These are phyloP conservation scores for Colletotrichum camelliae DNA, from an alignment of 2,329 filamentous ascomycete genomes.

Conservation along the genomic window DNA sequence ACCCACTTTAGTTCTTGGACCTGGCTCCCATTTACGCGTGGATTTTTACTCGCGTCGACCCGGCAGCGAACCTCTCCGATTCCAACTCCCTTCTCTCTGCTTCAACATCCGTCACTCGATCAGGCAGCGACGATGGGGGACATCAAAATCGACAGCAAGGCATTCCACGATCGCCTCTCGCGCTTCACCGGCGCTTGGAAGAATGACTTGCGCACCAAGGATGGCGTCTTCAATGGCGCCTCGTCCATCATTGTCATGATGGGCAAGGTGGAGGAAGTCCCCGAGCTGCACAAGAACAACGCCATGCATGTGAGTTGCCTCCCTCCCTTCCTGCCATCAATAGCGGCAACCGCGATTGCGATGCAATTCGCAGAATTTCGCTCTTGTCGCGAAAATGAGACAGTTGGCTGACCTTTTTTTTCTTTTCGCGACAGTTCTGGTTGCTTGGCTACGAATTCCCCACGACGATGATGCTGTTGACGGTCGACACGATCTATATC, in stretches of 20 bases:
- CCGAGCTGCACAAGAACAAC: constrained; percentile 93
- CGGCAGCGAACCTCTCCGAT: constrained; percentile 10
- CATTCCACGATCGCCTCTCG: constrained; percentile 92
- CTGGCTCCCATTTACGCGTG: constrained; percentile 43
- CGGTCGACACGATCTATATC: constrained; percentile 84
- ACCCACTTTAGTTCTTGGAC: not conserved
- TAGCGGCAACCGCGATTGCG: not conserved
- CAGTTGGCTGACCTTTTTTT: constrained; percentile 2
- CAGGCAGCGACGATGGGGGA: constrained; percentile 65
- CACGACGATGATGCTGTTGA: constrained; percentile 92
- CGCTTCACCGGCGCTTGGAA: constrained; percentile 93
- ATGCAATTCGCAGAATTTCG: not conserved
- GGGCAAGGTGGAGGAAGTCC: constrained; percentile 91
- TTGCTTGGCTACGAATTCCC: constrained; percentile 98
- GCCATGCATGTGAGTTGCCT: constrained; percentile 81
- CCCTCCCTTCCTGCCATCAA: constrained; percentile 12
- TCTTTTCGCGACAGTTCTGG: constrained; percentile 76
- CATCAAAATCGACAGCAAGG: constrained; percentile 93
- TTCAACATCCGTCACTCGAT: constrained; percentile 23
- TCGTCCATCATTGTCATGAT: constrained; percentile 88
- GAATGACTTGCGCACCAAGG: constrained; percentile 87
- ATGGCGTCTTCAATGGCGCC: constrained; percentile 81
- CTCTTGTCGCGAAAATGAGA: not conserved
- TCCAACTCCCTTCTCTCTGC: constrained; percentile 11
- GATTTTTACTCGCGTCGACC: constrained; percentile 43